Conservation (phyloP, 2,329 filamentous ascomycete species). For the Pleoardoris graminearum region DNA sequence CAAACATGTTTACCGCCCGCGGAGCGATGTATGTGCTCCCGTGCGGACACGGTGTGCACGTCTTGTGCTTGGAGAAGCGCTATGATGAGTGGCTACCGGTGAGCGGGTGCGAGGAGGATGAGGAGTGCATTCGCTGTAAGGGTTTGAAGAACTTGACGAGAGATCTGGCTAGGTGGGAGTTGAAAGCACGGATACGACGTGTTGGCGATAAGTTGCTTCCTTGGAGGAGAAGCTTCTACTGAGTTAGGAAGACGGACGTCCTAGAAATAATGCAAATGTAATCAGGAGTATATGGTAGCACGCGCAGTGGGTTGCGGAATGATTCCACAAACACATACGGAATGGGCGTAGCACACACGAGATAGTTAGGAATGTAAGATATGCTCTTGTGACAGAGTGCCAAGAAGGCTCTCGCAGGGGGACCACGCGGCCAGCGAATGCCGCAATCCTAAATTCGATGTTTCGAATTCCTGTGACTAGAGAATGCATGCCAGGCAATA, state of each 20-base stretch:
- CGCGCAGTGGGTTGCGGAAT: too few relatives aligned
- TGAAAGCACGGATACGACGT: not conserved
- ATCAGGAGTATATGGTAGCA: too few relatives aligned
- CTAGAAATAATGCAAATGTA: too few relatives aligned
- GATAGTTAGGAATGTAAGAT: not conserved
- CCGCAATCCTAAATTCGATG: not conserved
- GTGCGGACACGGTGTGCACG: not conserved
- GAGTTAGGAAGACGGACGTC: too few relatives aligned
- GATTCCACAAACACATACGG: not conserved
- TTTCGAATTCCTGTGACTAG: too few relatives aligned
- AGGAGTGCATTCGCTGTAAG: not conserved
- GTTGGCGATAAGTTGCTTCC: not conserved
- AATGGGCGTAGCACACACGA: too few relatives aligned
- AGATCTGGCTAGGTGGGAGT: not conserved
- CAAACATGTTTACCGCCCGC: too few relatives aligned
- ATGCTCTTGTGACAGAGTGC: not conserved
- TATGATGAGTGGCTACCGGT: not conserved
- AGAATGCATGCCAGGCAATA: not conserved
- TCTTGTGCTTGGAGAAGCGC: not conserved
- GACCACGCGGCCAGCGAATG: not conserved
- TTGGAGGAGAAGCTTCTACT: not conserved
- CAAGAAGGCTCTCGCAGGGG: not conserved
- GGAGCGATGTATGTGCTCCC: not conserved
- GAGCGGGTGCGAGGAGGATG: too few relatives aligned
- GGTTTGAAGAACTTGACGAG: not conserved